Evolutionary conservation across 1,139 yeast genomes (phyloP).

Genomic region (Zygosaccharomyces sapae): DNA sequence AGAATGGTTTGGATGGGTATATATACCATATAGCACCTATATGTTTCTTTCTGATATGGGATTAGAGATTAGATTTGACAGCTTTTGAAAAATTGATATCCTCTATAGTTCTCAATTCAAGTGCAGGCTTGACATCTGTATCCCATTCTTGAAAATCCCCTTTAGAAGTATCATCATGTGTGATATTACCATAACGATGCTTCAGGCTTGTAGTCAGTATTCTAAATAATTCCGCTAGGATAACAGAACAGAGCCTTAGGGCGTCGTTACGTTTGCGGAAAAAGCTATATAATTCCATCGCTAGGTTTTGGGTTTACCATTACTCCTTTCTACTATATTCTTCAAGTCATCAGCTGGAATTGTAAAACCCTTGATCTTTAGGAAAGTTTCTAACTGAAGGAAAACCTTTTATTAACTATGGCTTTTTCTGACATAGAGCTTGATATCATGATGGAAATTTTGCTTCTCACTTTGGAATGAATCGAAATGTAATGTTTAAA

Average conservation of each 20-base stretch:
- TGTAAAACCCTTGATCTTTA: conserved; percentile 44
- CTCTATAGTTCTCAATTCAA: conserved; percentile 8
- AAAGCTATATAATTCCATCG: conserved; percentile 40
- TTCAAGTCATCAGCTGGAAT: conserved; percentile 40
- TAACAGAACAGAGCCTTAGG: conserved; percentile 34
- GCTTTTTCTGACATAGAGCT: conserved; percentile 39
- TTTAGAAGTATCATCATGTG: conserved; percentile 1
- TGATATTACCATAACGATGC: conserved; percentile 4
- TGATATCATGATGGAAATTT: conserved; percentile 41
- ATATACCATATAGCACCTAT: too few relatives aligned
- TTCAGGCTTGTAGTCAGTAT: conserved; percentile 9
- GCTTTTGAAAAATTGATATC: conserved; percentile 9
- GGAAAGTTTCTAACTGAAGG: conserved; percentile 41
- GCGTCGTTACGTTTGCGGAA: conserved; percentile 42
- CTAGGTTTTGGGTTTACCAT: conserved; percentile 38
- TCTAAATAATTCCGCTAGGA: conserved; percentile 36
- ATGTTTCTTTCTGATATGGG: too few relatives aligned
- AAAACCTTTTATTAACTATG: conserved; percentile 35
- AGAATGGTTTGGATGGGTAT: too few relatives aligned
- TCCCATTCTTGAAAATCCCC: conserved; percentile 3
- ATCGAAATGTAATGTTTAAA: conserved; percentile 40
- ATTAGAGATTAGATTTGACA: not conserved
- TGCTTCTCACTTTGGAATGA: conserved; percentile 39
- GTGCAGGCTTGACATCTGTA: conserved; percentile 11
- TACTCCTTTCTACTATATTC: conserved; percentile 38